These are phyloP conservation scores for Microsporum canis DNA, from an alignment of 2,329 filamentous ascomycete genomes.

Conservation along the genomic window DNA sequence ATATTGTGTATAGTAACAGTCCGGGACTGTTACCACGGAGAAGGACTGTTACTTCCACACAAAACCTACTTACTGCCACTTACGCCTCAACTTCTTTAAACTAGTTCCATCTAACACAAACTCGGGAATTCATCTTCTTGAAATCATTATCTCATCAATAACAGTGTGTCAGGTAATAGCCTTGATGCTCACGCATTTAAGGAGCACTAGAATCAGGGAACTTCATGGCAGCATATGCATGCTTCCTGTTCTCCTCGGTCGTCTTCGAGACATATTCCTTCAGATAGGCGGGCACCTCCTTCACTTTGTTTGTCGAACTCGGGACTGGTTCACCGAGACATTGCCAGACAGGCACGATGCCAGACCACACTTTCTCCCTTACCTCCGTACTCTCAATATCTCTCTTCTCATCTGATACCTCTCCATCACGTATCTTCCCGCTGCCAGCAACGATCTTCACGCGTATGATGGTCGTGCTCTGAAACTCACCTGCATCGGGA, in stretches of 20 bases:
- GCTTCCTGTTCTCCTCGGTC: constrained; percentile 35
- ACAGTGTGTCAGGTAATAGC: too few species aligned
- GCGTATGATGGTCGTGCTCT: constrained; percentile 59
- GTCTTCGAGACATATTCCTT: constrained; percentile 40
- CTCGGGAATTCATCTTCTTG: too few species aligned
- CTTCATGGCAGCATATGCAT: constrained; percentile 30
- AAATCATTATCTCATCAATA: too few species aligned
- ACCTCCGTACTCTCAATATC: constrained; percentile 41
- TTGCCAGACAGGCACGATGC: constrained; percentile 54
- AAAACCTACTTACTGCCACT: neutral
- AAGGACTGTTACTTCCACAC: neutral
- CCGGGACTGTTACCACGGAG: neutral
- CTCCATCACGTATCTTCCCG: constrained; percentile 60
- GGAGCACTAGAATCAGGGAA: neutral
- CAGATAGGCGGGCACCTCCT: constrained; percentile 52
- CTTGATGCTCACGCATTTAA: neutral
- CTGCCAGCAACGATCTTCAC: constrained; percentile 60
- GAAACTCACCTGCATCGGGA: constrained; percentile 62
- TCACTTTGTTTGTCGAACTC: constrained; percentile 47
- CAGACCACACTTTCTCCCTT: constrained; percentile 45
- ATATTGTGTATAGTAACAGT: neutral
- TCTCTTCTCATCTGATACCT: constrained; percentile 50
- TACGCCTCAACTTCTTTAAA: neutral
- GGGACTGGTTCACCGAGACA: constrained; percentile 53
- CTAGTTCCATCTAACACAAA: too few species aligned